Conservation (phyloP, 768 basidiomycete genomes). For the Pleurotus sapidus region DNA sequence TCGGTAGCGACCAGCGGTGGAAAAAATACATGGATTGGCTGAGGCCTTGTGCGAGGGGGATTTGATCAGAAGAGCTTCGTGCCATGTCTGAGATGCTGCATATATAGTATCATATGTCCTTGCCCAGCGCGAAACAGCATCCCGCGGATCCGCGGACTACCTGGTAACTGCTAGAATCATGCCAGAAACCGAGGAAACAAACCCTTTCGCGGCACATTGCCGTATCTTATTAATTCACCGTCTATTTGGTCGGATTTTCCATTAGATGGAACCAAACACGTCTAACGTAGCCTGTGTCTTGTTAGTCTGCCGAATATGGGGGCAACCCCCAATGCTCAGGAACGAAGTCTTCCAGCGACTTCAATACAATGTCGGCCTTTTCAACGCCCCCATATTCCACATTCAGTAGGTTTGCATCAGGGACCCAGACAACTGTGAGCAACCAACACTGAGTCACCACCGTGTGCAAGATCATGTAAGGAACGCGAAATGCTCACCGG, state of each 20-base stretch:
- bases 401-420: constrained; percentile 64
- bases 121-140: neutral
- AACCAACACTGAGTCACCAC: too few relatives aligned
- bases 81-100: too few relatives aligned
- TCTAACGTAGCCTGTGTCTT: neutral
- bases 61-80: too few relatives aligned
- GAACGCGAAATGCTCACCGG: constrained; percentile 45
- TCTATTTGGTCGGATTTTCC: neutral
- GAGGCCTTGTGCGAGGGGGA: too few relatives aligned
- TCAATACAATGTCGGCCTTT: constrained; percentile 55
- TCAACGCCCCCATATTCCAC: constrained; percentile 47
- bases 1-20: too few relatives aligned
- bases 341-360: constrained; percentile 67
- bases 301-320: constrained; percentile 39
- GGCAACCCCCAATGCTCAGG: constrained; percentile 86
- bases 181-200: neutral
- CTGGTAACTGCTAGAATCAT: neutral
- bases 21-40: too few relatives aligned
- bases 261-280: neutral
- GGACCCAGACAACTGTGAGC: constrained; percentile 76
- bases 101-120: neutral
- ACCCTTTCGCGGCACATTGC: neutral
- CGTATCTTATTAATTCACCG: neutral
- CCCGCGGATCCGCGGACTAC: neutral
- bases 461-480: too few relatives aligned